Base-by-base conservation (phyloP, 371 early-diverging fungal genomes). In the Phascolomyces articulosus region DNA sequence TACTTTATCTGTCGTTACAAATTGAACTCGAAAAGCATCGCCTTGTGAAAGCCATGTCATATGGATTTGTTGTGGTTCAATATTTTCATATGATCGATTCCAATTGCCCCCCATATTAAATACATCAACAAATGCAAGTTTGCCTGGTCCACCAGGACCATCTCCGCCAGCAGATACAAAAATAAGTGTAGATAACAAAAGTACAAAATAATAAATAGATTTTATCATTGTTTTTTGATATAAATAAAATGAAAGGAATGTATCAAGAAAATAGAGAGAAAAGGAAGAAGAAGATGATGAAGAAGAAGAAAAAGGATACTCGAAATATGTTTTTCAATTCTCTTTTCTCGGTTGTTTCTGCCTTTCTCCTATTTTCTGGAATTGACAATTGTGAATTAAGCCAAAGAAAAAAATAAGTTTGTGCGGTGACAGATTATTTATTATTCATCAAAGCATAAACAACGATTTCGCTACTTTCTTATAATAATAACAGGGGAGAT, bases 41-140 rank as follows among this genome's bases (percentile, higher is more conserved):
- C 63, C 63, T 16, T 71, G 51, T 1, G 66, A 64, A 15, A 60
- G 21, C 63, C 62, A 59, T 20, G 61, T 59, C 27, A 66, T 34
- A 24, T 67, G 64, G 38, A 71, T 38, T 53, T 71, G 71, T 38
- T 71, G 71, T 8, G 71, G 71, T n/a, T 66, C 67, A n/a, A 34
- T 55, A 3, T 40, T 28, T 18, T 10, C 58, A 47, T 64, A 64
- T 15, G 60, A 57, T 9, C 60, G 63, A 26, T 64, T 66, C 71
- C 71, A 71, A 27, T 55, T 49, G 10, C 58, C 57, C 11, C 40
- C 56, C 24, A 26, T 55, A 49, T 66, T 60, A 55, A 29, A 66
- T 15, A 31, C 9, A 8, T 66, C 66, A 8, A 28, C 54, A 24
- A 66, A 21, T 0, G 55, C 41, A 1, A 31, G 28, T 34, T 24